Evolutionary conservation across 805 yeast genomes (phyloP), one percentile per base, ranked within the genome.

Genomic region (Ogataea dorogensis): DNA sequence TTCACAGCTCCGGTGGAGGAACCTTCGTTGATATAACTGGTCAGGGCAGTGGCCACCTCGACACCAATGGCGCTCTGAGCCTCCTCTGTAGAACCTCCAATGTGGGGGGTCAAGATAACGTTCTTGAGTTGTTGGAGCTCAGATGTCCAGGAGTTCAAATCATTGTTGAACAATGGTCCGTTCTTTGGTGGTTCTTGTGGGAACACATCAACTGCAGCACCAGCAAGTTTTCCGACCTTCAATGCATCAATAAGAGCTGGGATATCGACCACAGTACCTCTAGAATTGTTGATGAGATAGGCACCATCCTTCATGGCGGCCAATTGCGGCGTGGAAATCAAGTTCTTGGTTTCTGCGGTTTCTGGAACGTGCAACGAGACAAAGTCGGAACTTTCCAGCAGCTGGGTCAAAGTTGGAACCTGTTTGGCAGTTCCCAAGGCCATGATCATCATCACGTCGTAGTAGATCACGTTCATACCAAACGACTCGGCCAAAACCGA

Each of bases 51-150:
- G 43, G 82, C 86, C 44, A 93, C 98, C 70, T 93, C 98, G 43
- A 91, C 71, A 68, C 98, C 98, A 58, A 93, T 93, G 25, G 98
- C 95, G 38, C 86, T 75, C 74, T 93, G 98, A 24, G 98, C 98
- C 72, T 93, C 98, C 67, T 91, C 98, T 31, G 98, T 93, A 33
- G 97, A 88, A 50, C 98, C 98, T 68, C 98, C 98, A 53, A 93
- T 93, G 61, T 93, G 98, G 21, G 98, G 98, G 37, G 98, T 82
- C 56, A 93, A 74, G 49, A 93, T 88, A 44, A 91, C 79, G 67
- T 93, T 93, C 68, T 89, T 79, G 61, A 88, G 74, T 8, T 84
- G 68, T 51, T 79, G 74, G 53, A 93, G 75, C 60, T 89, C 96
- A 21, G 86, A 70, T 45, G 85, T 75, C 89, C 96, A 93, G 26